Evolutionary conservation across 495 filamentous ascomycete genomes (phyloP).

Genomic region (Rhypophila decipiens): DNA sequence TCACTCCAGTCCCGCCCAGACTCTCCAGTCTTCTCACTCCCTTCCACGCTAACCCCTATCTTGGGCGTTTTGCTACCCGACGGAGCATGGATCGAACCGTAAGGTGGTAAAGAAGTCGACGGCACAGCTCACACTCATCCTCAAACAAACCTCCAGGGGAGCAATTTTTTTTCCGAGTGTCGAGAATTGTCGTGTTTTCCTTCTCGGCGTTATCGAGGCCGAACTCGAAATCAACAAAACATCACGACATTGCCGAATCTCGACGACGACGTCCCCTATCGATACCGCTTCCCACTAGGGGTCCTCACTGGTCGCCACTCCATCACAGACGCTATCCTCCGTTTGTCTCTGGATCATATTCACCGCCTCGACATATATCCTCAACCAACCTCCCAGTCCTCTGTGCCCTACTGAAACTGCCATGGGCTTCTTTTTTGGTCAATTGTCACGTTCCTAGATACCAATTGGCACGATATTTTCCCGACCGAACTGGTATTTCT

Average conservation of each 20-base stretch:
- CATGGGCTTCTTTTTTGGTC: slow-evolving; percentile 19
- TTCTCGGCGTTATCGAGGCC: too few species aligned
- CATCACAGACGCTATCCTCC: slow-evolving; percentile 3
- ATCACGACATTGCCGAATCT: too few species aligned
- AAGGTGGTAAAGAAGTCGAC: slow-evolving; percentile 2
- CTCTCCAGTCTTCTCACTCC: too few species aligned
- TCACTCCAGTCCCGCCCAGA: too few species aligned
- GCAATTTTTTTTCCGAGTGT: slow-evolving; percentile 15
- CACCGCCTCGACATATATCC: slow-evolving; percentile 12
- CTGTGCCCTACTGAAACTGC: too few species aligned
- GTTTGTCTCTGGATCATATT: slow-evolving; percentile 4
- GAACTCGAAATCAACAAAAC: too few species aligned
- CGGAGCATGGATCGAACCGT: slow-evolving; percentile 7
- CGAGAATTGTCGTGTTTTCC: background rate
- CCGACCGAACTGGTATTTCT: background rate
- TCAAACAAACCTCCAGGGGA: slow-evolving; percentile 2
- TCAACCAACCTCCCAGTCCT: too few species aligned
- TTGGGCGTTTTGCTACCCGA: slow-evolving; percentile 27
- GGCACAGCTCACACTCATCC: slow-evolving; percentile 13
- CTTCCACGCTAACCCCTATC: slow-evolving; percentile 25
- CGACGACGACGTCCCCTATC: background rate
- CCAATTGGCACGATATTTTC: slow-evolving; percentile 8
- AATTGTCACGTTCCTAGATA: slow-evolving; percentile 12
- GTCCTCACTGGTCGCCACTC: background rate
- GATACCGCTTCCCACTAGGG: slow-evolving; percentile 1